Base-by-base conservation (phyloP, 2,329 filamentous ascomycete genomes). In the Tricladium varicosporioides region DNA sequence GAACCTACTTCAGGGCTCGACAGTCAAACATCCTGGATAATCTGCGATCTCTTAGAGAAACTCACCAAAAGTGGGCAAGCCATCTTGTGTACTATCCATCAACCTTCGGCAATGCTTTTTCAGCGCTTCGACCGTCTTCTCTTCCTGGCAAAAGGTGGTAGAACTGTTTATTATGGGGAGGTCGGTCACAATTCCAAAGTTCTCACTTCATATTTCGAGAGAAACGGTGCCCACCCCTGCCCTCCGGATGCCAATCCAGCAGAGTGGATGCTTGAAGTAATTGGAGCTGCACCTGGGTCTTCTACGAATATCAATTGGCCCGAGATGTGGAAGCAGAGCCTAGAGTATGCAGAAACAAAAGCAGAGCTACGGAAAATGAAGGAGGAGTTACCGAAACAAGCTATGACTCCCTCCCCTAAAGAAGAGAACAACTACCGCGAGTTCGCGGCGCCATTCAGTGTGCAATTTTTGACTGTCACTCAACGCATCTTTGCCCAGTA, bases 31-130 rank as follows among this genome's bases (percentile, higher is more conserved):
- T 92, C 91, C 1, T 96, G 90, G 89, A 88, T 90, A 60, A 96
- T 96, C 69, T 79, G 91, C 44, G 86, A 91, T 70, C 81, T 96
- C n/a, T 81, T 97, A 33, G 87, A 93, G 73, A 96, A 93, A 73
- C 80, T 96, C 44, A 90, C 91, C 65, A 88, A 92, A 71, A 87
- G 85, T 62, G 92, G 92, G 13, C 90, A 94, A 70, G 91, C 92
- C 48, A 89, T 97, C 72, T 84, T 97, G 14, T 96, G 92, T 75
- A 96, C 92, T 1, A 96, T 97, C 60, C 92, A 97, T 70, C 92
- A 97, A 73, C 92, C 92, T 8, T 94, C 90, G 9, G 91, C 91
- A 33, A 91, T 94, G 81, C 80, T 96, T 54, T 96, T 96, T 78
- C 89, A 95, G 72, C 87, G 89, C 54, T 97, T 94, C 70, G 89